Evolutionary conservation across 306 rosid species (phyloP).

Genomic region (Abrus precatorius): DNA sequence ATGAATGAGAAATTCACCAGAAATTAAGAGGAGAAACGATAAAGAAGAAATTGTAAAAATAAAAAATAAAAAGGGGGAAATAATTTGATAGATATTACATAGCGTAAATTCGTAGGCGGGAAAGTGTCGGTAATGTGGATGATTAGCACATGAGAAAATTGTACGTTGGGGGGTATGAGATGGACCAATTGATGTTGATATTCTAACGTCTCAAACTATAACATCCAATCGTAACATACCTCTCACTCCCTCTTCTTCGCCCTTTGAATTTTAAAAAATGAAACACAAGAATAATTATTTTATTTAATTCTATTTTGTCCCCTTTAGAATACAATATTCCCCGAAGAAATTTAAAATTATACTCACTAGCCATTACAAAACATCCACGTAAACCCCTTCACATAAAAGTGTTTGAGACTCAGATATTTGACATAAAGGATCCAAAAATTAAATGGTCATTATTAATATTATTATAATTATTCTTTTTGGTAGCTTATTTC

Average conservation of each 20-base stretch:
- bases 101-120: neutral
- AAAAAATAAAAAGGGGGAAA: neutral
- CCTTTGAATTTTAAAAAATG: neutral
- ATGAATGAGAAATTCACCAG: neutral
- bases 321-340: neutral
- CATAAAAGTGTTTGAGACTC: constrained; percentile 9
- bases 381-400: constrained; percentile 2
- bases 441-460: constrained; percentile 21
- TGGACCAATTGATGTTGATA: constrained; percentile 65
- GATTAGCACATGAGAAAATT: constrained; percentile 50
- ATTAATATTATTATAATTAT: constrained; percentile 26
- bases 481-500: constrained; percentile 31
- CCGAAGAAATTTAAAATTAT: neutral
- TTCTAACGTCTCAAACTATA: constrained; percentile 53
- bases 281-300: constrained; percentile 1
- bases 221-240: constrained; percentile 35
- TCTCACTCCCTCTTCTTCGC: neutral
- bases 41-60: neutral
- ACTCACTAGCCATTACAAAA: constrained; percentile 37
- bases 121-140: constrained; percentile 61
- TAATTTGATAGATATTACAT: constrained; percentile 1
- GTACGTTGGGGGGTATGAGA: constrained; percentile 45
- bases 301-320: neutral
- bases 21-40: neutral
- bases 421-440: constrained; percentile 34